Evolutionary conservation across 306 rosid genomes (phyloP).

Genomic region (Luffa aegyptiaca): DNA sequence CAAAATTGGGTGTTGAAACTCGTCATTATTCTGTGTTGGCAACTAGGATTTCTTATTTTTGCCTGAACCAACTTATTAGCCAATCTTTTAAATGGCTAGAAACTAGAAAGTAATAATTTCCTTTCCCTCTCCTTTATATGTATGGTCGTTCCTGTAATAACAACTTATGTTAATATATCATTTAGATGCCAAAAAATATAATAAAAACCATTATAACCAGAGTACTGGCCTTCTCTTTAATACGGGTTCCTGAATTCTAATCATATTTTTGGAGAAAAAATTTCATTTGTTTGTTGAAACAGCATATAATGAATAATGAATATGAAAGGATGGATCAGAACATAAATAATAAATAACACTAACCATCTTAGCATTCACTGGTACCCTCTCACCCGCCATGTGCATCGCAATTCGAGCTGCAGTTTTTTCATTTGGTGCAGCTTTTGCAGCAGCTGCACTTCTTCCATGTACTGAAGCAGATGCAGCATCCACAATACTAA

Average conservation of each 20-base stretch:
- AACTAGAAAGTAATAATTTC: not conserved
- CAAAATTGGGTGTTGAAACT: not conserved
- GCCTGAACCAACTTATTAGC: not conserved
- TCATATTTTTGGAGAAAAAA: not conserved
- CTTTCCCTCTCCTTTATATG: not conserved
- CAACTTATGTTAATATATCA: not conserved
- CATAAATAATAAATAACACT: constrained; percentile 11
- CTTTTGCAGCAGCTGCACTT: constrained; percentile 95
- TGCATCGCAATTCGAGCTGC: constrained; percentile 97
- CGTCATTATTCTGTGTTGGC: not conserved
- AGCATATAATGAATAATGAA: too few species aligned
- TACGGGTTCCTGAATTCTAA: not conserved
- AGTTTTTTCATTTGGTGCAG: constrained; percentile 77
- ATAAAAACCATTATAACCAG: not conserved
- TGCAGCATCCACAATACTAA: constrained; percentile 94
- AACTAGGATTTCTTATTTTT: not conserved
- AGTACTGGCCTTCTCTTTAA: not conserved
- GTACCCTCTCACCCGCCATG: constrained; percentile 85
- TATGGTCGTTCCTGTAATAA: constrained; percentile 28
- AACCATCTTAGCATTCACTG: constrained; percentile 88
- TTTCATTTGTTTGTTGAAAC: not conserved
- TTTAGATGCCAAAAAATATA: not conserved
- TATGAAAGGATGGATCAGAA: not conserved
- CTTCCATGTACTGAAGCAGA: constrained; percentile 99
- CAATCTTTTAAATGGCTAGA: not conserved